A percentile compares a stretch with the other conserved stretches of the same genome.
phyloP scores from a whole-genome alignment of 805 yeast genomes.

The Pichia thaimueangensis region DNA sequence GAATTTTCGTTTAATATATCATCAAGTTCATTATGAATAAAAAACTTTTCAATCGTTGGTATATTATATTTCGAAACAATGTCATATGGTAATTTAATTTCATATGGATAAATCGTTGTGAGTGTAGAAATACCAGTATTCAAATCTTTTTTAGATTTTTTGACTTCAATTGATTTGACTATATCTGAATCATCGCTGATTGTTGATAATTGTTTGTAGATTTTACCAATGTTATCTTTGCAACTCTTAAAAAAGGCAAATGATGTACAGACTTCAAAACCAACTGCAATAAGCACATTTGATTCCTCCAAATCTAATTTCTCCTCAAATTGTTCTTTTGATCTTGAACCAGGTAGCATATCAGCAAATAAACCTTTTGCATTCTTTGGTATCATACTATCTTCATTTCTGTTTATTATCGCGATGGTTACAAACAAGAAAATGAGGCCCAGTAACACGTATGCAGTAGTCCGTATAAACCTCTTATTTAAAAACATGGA shows the following conservation, averaged over 20 bases:
- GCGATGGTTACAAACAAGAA: too few species aligned
- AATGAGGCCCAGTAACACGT: too few species aligned
- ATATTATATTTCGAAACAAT: background rate
- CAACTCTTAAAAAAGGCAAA: slow-evolving; percentile 7
- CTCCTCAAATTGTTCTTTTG: too few species aligned
- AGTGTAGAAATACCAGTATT: background rate
- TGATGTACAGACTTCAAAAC: slow-evolving; percentile 2
- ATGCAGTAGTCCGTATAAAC: too few species aligned
- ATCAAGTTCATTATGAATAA: slow-evolving; percentile 2
- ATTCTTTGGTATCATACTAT: too few species aligned
- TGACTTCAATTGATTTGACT: background rate
- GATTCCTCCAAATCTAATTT: too few species aligned
- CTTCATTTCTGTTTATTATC: too few species aligned
- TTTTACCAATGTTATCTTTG: background rate
- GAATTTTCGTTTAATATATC: background rate
- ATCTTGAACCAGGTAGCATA: too few species aligned
- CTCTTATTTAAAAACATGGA: too few species aligned
- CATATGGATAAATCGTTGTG: slow-evolving; percentile 5
- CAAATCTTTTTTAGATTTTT: background rate
- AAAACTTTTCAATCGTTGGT: slow-evolving; percentile 1
- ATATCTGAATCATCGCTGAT: background rate
- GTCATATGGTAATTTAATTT: slow-evolving; percentile 3
- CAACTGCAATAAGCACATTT: background rate
- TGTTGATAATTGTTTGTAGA: background rate
- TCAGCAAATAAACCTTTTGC: too few species aligned